phyloP scores from a whole-genome alignment of 345 rosid species.

The Ceriops zippeliana region DNA sequence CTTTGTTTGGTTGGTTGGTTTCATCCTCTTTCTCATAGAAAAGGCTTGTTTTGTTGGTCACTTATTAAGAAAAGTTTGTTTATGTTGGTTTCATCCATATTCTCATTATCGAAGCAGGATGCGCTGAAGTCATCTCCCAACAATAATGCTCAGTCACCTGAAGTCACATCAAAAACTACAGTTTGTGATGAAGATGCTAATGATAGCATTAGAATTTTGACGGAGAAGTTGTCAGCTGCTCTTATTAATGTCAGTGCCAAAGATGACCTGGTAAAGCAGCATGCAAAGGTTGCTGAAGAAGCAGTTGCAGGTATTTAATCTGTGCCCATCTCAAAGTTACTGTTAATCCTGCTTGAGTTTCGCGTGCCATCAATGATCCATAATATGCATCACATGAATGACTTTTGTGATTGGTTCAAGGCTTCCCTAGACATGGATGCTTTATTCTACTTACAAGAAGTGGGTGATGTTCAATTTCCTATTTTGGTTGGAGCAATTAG shows the following conservation, averaged over 20 bases:
- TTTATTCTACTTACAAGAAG: no score
- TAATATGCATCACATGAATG: no score
- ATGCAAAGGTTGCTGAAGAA: slow-evolving; percentile 94
- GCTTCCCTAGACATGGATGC: no score
- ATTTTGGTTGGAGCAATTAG: not conserved
- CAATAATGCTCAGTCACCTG: slow-evolving; percentile 46
- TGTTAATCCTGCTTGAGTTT: not conserved
- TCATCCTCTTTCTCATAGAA: no score
- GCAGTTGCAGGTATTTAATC: slow-evolving; percentile 79
- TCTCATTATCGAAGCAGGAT: slow-evolving; percentile 44
- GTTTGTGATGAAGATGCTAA: slow-evolving; percentile 41
- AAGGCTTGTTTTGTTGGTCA: no score
- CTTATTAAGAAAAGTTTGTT: not conserved
- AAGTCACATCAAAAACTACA: slow-evolving; percentile 42
- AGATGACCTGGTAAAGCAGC: slow-evolving; percentile 87
- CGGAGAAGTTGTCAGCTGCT: slow-evolving; percentile 80
- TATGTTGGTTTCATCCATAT: slow-evolving; percentile 5
- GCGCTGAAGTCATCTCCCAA: slow-evolving; percentile 51
- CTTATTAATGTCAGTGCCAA: slow-evolving; percentile 74
- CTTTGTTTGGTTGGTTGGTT: not conserved
- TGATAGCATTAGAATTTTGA: slow-evolving; percentile 47
- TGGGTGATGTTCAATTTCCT: no score
- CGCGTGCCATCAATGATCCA: no score
- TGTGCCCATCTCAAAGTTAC: not conserved
- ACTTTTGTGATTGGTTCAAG: no score